Evolutionary conservation across 352 stramenopile species (phyloP), one percentile per base, ranked within the genome.

Genomic region (Phytophthora megakarya): DNA sequence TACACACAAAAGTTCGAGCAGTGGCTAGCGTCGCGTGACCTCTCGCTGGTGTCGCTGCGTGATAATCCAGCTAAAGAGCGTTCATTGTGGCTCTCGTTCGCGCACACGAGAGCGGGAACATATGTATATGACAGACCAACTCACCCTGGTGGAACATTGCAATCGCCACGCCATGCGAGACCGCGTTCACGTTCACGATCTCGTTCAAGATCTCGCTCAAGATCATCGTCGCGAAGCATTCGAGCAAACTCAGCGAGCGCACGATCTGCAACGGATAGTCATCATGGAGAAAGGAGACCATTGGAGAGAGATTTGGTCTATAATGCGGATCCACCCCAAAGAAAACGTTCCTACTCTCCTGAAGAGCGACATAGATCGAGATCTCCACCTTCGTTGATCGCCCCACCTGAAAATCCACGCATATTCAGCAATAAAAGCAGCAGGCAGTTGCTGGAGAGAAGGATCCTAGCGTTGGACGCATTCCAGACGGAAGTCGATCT

Each of bases 41-140:
- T 59, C 16, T 28, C 40, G 18, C 22, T 69, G 25, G 19, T 42
- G n/a, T 72, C 46, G 21, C 26, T 75, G 13, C 56, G 49, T 38
- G 49, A 51, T 40, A 47, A 71, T n/a, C 62, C 70, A 21, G 33
- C 38, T 18, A 59, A 39, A 56, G 70, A 78, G 42, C 70, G 70
- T 7, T 67, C 57, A 12, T 47, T 70, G 15, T 74, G 70, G 60
- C 66, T 67, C 30, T 57, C 61, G 5, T 78, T 67, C 51, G 70
- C 70, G 13, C 61, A 62, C 51, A 67, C 43, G 23, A 61, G 70
- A 30, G 55, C 55, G 3, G 61, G 56, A 30, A 56, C 26, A 26
- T 63, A 61, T 1, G 46, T 63, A 42, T 21, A 40, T 4, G 35
- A 21, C n/a, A 54, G 62, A 37, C 33, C 28, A 32, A 18, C 23